A percentile compares a stretch with the other conserved stretches of the same genome.
Conservation (phyloP, 176 grass and related monocot genomes). For the Puccinellia tenuiflora region DNA sequence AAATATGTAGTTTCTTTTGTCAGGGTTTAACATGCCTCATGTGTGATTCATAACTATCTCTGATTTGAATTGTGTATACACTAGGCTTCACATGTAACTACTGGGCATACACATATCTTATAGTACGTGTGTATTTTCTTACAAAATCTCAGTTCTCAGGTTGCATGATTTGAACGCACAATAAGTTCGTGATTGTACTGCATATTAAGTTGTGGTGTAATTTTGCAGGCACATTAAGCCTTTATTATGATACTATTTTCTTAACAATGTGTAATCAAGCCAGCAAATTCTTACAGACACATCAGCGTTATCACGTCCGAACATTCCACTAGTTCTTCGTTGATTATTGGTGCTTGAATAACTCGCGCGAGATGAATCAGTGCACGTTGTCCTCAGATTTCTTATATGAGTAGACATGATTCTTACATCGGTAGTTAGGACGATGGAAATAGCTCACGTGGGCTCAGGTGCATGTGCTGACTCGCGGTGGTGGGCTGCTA, state of each 20-base stretch:
- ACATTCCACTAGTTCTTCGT: too few species aligned
- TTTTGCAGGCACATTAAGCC: too few species aligned
- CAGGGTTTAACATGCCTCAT: neutral
- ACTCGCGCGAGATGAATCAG: too few species aligned
- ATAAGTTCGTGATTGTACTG: neutral
- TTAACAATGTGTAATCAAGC: neutral
- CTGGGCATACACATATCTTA: neutral
- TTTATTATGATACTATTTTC: neutral
- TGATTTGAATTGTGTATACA: neutral
- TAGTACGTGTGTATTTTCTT: neutral
- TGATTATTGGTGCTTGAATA: too few species aligned
- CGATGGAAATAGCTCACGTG: too few species aligned
- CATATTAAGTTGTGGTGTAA: neutral
- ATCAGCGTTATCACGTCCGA: too few species aligned
- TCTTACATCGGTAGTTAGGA: too few species aligned
- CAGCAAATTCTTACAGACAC: neutral
- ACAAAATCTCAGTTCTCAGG: neutral
- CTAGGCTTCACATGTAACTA: neutral
- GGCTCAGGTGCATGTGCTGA: too few species aligned
- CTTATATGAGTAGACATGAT: too few species aligned
- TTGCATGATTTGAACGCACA: neutral
- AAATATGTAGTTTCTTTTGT: neutral
- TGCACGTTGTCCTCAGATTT: too few species aligned
- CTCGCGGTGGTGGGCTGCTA: too few species aligned
- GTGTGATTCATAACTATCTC: neutral